A percentile compares a stretch with the other conserved stretches of the same genome.
Evolutionary conservation across 2,329 filamentous ascomycete species (phyloP).

Genomic region (Arthrobotrys sinensis): DNA sequence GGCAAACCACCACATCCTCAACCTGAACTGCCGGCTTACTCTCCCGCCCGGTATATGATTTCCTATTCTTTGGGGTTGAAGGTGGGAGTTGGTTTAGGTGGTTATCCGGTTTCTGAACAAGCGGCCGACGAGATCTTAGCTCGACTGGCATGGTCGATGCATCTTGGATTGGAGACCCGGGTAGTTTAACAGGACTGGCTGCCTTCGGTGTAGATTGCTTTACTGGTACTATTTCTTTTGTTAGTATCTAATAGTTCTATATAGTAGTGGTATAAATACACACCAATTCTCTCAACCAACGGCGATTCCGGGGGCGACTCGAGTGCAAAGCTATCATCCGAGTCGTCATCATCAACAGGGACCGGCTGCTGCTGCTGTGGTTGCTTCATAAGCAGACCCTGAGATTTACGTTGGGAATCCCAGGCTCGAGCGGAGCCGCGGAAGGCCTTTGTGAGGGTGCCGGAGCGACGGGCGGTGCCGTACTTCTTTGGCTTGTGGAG

Average conservation of each 20-base stretch:
- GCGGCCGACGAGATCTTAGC: slow-evolving; percentile 23
- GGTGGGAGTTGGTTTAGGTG: slow-evolving; percentile 21
- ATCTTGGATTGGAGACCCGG: not conserved
- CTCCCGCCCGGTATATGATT: slow-evolving; percentile 14
- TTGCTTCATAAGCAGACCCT: slow-evolving; percentile 28
- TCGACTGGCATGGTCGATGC: slow-evolving; percentile 6
- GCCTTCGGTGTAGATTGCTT: not conserved
- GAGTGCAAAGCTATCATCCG: slow-evolving; percentile 47
- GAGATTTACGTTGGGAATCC: slow-evolving; percentile 49
- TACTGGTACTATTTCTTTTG: not conserved
- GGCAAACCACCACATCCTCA: not conserved
- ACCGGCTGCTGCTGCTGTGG: slow-evolving; percentile 24
- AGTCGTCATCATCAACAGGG: slow-evolving; percentile 16
- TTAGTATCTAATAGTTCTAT: not conserved
- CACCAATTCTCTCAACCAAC: slow-evolving; percentile 23
- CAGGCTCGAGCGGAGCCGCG: slow-evolving; percentile 48
- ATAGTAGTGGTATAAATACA: not conserved
- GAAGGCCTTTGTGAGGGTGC: slow-evolving; percentile 35
- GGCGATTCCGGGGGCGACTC: slow-evolving; percentile 52
- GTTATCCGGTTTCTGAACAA: slow-evolving; percentile 19
- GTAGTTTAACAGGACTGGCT: not conserved
- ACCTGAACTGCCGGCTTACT: not conserved
- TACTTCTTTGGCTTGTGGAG: slow-evolving; percentile 37
- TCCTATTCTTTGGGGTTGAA: slow-evolving; percentile 13
- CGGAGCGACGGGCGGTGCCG: slow-evolving; percentile 53